A percentile compares a stretch with the other conserved stretches of the same genome.
These are phyloP conservation scores for Hypoxylon sp. DNA, from an alignment of 2,329 filamentous ascomycete genomes.

Conservation along the genomic window DNA sequence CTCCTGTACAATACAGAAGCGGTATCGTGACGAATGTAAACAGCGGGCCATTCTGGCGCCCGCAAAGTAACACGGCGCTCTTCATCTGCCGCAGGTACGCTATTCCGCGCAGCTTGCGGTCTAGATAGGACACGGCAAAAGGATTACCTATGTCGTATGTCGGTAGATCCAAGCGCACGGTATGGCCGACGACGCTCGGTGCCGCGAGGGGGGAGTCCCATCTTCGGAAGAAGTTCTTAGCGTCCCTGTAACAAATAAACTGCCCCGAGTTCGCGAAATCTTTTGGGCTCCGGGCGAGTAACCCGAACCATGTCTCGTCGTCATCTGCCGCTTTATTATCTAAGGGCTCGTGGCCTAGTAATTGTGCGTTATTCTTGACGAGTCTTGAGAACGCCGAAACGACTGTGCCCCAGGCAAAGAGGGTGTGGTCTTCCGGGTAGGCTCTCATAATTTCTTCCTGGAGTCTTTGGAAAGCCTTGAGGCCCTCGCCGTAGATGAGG, in stretches of 20 bases:
- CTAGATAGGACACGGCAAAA: constrained; percentile 11
- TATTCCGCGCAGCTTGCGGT: not conserved
- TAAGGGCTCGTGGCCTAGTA: constrained; percentile 14
- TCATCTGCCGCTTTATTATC: constrained; percentile 12
- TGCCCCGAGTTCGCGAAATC: constrained; percentile 30
- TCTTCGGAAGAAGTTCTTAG: constrained; percentile 21
- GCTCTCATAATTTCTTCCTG: constrained; percentile 47
- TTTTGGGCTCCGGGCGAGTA: constrained; percentile 27
- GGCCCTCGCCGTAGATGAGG: constrained; percentile 52
- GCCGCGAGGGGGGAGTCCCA: constrained; percentile 16
- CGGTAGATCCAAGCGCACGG: constrained; percentile 18
- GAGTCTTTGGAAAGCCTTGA: constrained; percentile 47
- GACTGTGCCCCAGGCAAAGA: constrained; percentile 48
- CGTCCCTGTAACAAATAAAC: constrained; percentile 17
- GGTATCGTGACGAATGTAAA: constrained; percentile 28
- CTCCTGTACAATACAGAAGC: constrained; percentile 18
- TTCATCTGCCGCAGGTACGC: constrained; percentile 6
- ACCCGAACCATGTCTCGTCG: constrained; percentile 18
- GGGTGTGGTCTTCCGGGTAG: constrained; percentile 46
- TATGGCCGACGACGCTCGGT: constrained; percentile 10
- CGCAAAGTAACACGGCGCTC: constrained; percentile 21
- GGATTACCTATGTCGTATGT: not conserved
- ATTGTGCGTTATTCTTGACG: not conserved
- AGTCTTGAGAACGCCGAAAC: not conserved
- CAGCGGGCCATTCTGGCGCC: constrained; percentile 6